phyloP scores from a whole-genome alignment of 306 rosid species.

The Cicer bijugum region DNA sequence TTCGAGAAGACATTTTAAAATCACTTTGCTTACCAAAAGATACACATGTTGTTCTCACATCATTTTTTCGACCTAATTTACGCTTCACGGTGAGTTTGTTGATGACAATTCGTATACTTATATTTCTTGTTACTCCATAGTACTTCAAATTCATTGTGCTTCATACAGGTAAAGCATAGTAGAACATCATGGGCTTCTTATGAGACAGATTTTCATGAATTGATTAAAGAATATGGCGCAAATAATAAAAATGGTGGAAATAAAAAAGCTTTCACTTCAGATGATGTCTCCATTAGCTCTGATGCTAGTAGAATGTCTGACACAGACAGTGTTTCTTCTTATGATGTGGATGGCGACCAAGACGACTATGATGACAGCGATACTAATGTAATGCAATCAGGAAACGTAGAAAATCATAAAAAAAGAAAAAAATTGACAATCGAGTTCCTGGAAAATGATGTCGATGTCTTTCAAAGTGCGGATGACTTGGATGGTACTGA shows the following conservation, averaged over 20 bases:
- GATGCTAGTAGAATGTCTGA: conserved; percentile 49
- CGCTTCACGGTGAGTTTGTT: conserved; percentile 70
- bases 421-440: conserved; percentile 66
- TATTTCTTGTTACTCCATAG: conserved; percentile 29
- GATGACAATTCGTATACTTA: neutral
- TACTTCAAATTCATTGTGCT: conserved; percentile 29
- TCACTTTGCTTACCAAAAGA: conserved; percentile 72
- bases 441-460: conserved; percentile 83
- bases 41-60: conserved; percentile 74
- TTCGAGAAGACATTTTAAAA: conserved; percentile 80
- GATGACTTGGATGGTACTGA: conserved; percentile 83
- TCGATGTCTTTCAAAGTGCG: conserved; percentile 67
- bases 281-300: conserved; percentile 45
- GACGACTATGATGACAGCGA: conserved; percentile 51
- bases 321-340: conserved; percentile 49
- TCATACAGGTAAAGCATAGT: conserved; percentile 77
- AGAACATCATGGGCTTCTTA: conserved; percentile 71
- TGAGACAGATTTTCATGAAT: conserved; percentile 66
- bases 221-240: conserved; percentile 60
- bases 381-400: conserved; percentile 45
- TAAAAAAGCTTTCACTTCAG: conserved; percentile 47
- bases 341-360: conserved; percentile 50
- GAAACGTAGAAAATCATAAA: conserved; percentile 47
- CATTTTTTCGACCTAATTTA: conserved; percentile 84
- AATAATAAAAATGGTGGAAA: conserved; percentile 52